Evolutionary conservation across 176 grass and related monocot species (phyloP).

Genomic region (Carex cristatella): DNA sequence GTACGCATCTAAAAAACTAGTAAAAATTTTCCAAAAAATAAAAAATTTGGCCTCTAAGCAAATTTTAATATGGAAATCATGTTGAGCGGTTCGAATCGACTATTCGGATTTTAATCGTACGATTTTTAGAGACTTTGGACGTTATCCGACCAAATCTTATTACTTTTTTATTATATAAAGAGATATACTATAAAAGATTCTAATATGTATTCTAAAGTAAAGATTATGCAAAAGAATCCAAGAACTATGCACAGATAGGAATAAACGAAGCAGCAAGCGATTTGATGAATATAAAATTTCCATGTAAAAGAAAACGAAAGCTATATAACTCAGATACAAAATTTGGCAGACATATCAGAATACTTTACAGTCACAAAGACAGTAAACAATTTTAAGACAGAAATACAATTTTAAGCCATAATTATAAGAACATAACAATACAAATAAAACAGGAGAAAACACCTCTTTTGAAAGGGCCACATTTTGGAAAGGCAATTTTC

Average conservation of each 20-base stretch:
- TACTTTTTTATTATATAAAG: too few relatives aligned
- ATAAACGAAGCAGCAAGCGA: neutral
- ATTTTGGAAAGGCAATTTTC: neutral
- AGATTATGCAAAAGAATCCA: neutral
- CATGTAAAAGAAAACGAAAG: neutral
- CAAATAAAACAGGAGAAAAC: constrained; percentile 3
- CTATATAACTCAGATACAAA: neutral
- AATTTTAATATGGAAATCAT: too few relatives aligned
- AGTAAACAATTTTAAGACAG: neutral
- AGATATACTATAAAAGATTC: too few relatives aligned
- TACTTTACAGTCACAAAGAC: constrained; percentile 7
- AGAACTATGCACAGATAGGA: neutral
- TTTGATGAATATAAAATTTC: neutral
- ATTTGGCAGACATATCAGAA: too few relatives aligned
- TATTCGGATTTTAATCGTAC: too few relatives aligned
- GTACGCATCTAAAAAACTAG: too few relatives aligned
- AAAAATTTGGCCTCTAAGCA: too few relatives aligned
- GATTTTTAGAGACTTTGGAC: too few relatives aligned
- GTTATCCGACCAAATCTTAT: too few relatives aligned
- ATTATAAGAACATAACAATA: neutral
- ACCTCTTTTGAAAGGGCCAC: constrained; percentile 9
- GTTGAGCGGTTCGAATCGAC: too few relatives aligned
- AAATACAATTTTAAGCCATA: neutral
- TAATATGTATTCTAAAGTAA: too few relatives aligned
- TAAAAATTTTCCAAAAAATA: too few relatives aligned